These are phyloP conservation scores for Coemansia furcata DNA, from an alignment of 192 early-diverging fungal species.

Conservation along the genomic window DNA sequence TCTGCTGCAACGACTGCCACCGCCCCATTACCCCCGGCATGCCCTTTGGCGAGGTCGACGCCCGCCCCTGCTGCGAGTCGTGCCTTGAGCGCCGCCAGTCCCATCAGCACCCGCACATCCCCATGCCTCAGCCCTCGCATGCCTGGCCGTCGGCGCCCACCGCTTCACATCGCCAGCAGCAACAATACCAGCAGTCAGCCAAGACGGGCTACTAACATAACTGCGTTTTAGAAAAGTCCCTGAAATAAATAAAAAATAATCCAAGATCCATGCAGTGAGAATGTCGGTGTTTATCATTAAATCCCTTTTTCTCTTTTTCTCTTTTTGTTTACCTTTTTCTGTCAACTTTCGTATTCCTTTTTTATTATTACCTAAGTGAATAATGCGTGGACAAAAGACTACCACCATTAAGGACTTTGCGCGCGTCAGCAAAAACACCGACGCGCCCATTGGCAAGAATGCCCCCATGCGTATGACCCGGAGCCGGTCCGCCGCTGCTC, in stretches of 20 bases:
- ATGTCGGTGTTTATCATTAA: neutral
- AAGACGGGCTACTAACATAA: neutral
- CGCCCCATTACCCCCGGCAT: slow-evolving; percentile 51
- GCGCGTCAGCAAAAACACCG: slow-evolving; percentile 43
- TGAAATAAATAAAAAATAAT: too few relatives aligned
- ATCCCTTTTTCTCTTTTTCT: neutral
- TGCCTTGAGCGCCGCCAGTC: slow-evolving; percentile 35
- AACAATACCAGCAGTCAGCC: neutral
- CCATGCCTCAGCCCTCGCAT: neutral
- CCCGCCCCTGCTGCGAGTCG: slow-evolving; percentile 44
- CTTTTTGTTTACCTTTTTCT: neutral
- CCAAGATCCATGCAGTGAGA: neutral
- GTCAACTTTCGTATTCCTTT: neutral
- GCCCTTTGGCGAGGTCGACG: slow-evolving; percentile 54
- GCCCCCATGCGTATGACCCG: slow-evolving; percentile 31
- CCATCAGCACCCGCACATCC: neutral
- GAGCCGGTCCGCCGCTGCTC: slow-evolving; percentile 18
- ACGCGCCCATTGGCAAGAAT: slow-evolving; percentile 16
- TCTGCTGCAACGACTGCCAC: slow-evolving; percentile 46
- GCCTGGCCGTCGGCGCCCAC: neutral
- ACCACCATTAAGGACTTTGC: slow-evolving; percentile 39
- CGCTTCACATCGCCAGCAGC: neutral
- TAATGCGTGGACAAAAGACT: neutral
- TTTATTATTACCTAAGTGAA: neutral
- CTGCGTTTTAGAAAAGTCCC: too few relatives aligned